These are phyloP conservation scores for Geranomyces michiganensis DNA, from an alignment of 192 early-diverging fungal genomes.

Conservation along the genomic window DNA sequence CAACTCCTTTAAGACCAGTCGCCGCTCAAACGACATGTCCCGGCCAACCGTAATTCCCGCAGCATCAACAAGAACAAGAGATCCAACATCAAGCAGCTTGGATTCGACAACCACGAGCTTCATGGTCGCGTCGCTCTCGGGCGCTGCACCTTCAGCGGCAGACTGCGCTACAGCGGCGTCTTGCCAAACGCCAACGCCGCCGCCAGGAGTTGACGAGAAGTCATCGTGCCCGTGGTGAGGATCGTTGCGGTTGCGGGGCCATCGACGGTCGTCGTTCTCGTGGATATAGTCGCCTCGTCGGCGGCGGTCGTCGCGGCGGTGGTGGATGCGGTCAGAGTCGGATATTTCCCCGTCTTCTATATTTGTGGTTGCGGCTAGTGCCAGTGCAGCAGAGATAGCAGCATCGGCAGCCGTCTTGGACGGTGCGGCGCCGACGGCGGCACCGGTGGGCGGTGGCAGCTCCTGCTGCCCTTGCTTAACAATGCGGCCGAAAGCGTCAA, in stretches of 20 bases:
- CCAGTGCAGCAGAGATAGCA: background rate
- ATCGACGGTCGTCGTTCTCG: constrained; percentile 6
- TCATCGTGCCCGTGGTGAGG: background rate
- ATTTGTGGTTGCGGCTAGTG: background rate
- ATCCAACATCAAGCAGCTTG: constrained; percentile 9
- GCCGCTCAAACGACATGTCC: constrained; percentile 17
- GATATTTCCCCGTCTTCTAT: constrained; percentile 5
- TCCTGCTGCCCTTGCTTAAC: constrained; percentile 22
- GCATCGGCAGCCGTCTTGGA: background rate
- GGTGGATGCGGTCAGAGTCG: background rate
- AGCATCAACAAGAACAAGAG: constrained; percentile 28
- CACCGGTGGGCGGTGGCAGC: background rate
- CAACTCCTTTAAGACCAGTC: constrained; percentile 35
- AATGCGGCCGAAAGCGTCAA: constrained; percentile 18
- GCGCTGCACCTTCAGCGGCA: background rate
- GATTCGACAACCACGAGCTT: constrained; percentile 32
- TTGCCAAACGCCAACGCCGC: background rate
- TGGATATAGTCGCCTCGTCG: constrained; percentile 8
- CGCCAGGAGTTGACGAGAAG: background rate
- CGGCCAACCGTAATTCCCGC: constrained; percentile 26
- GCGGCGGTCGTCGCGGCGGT: constrained; percentile 4
- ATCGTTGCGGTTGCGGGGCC: constrained; percentile 13
- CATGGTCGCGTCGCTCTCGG: constrained; percentile 23
- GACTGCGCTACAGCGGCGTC: background rate
- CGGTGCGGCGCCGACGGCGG: background rate